Base-by-base conservation (phyloP, 805 yeast genomes). In the Saturnispora sekii region DNA sequence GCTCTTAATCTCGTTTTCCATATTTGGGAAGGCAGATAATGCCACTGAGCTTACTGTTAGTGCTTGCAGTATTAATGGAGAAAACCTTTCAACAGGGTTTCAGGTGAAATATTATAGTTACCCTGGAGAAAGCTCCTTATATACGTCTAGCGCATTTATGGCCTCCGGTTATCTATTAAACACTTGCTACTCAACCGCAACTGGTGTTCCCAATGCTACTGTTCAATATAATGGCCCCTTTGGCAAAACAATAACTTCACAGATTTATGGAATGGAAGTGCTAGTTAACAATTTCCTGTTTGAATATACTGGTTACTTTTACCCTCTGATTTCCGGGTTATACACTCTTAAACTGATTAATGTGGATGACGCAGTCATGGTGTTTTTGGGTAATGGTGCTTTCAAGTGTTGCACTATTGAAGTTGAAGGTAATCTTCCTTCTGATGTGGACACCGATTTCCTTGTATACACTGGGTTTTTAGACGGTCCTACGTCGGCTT, bases 331-430 rank as follows among this genome's bases (percentile, higher is more conserved):
- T 11, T 47, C 58, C 17, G 68, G 68, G 43, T 36, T 49, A 5
- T 63, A 58, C 39, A 41, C 44, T 1, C 48, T 63, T 34, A 35
- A 41, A 8, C 40, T 61, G 7, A 21, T 28, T 7, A 33, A 39
- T 9, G 54, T 55, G 21, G 68, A 62, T 52, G 66, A 64, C 48
- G 51, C 55, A 16, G 60, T 50, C n/a, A 56, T 56, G 47, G 59
- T 65, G 35, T 54, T 48, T 21, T 45, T 59, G 36, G 64, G 65
- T 39, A 58, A 57, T 7, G 54, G 50, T 41, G 61, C 62, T 12
- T 57, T 67, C 28, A 55, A 55, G 18, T 68, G 73, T 52, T 59
- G 68, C 51, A 30, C 26, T n/a, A 7, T 10, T 11, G 11, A 11
- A 2, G 12, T 32, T 12, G 10, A 18, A 10, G 37, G 37, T 10